Conservation (phyloP, 2,329 filamentous ascomycete genomes). For the Emergomyces africanus region DNA sequence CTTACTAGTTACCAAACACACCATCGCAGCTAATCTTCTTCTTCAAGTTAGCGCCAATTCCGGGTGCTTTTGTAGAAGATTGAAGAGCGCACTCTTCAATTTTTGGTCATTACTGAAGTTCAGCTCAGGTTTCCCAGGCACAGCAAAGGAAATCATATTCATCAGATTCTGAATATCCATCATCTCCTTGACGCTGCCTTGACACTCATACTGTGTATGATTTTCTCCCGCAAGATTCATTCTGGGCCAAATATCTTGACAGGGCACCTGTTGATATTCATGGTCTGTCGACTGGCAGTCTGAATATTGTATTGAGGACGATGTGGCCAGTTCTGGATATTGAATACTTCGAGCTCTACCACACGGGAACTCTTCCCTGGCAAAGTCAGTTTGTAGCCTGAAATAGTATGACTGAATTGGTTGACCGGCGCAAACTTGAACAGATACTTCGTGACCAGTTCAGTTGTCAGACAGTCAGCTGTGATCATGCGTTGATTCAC, state of each 20-base stretch:
- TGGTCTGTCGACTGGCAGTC: constrained; percentile 4
- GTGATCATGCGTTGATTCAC: constrained; percentile 10
- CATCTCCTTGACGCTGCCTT: constrained; percentile 8
- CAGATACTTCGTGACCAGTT: constrained; percentile 5
- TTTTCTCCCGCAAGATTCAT: constrained; percentile 14
- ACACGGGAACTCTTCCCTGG: constrained; percentile 1
- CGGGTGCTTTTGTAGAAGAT: not conserved
- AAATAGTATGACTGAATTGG: constrained; percentile 8
- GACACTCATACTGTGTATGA: constrained; percentile 11
- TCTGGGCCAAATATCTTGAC: constrained; percentile 11
- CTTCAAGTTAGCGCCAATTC: no score
- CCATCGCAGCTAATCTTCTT: no score
- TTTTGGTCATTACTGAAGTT: not conserved
- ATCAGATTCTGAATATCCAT: constrained; percentile 9
- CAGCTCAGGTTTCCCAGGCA: not conserved
- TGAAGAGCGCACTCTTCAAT: not conserved
- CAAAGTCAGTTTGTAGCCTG: constrained; percentile 5
- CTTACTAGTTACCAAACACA: not conserved
- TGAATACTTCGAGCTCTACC: constrained; percentile 8
- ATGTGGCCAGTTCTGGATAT: constrained; percentile 9
- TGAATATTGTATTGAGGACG: constrained; percentile 12
- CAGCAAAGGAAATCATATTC: constrained; percentile 3
- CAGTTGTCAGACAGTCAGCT: constrained; percentile 5
- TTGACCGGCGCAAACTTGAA: constrained; percentile 4
- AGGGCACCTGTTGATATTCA: constrained; percentile 6